Conservation (phyloP, 176 grass and related monocot species). For the Phoenix dactylifera region DNA sequence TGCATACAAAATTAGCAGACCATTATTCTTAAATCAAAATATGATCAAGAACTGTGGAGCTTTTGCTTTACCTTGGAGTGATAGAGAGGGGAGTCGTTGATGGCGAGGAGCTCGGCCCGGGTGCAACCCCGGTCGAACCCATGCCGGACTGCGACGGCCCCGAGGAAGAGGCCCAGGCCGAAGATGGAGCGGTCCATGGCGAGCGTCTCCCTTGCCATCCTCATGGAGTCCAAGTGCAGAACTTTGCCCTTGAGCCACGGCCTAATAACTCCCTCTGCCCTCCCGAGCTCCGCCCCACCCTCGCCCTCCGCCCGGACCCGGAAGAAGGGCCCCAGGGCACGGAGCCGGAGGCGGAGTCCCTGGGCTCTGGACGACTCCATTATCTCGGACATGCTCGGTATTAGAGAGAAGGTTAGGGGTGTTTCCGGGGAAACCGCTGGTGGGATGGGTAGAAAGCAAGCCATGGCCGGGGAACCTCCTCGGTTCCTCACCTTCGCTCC, state of each 20-base stretch:
- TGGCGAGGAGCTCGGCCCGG: slow-evolving; percentile 78
- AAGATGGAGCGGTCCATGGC: slow-evolving; percentile 58
- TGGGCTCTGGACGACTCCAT: slow-evolving; percentile 45
- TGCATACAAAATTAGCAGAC: no score
- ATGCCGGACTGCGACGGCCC: slow-evolving; percentile 66
- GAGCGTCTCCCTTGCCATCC: slow-evolving; percentile 49
- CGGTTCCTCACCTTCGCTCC: no score
- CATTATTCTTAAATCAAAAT: neutral
- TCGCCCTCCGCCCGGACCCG: slow-evolving; percentile 32
- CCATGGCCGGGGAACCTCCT: no score
- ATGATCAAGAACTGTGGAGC: neutral
- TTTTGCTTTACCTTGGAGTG: slow-evolving; percentile 48
- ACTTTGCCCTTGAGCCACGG: slow-evolving; percentile 54
- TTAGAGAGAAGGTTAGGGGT: neutral
- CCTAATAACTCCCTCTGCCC: slow-evolving; percentile 53
- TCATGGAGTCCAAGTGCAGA: slow-evolving; percentile 77
- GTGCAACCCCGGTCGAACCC: slow-evolving; percentile 72
- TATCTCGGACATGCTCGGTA: slow-evolving; percentile 73
- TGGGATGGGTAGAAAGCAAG: no score
- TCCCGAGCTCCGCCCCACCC: slow-evolving; percentile 39
- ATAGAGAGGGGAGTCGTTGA: slow-evolving; percentile 72
- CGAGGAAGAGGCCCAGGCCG: slow-evolving; percentile 75
- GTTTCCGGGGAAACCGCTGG: no score
- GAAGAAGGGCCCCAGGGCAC: slow-evolving; percentile 66
- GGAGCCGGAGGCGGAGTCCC: slow-evolving; percentile 43